A percentile compares a stretch with the other conserved stretches of the same genome.
These are phyloP conservation scores for Blastobotrys elegans DNA, from an alignment of 1,139 yeast genomes.

Conservation along the genomic window DNA sequence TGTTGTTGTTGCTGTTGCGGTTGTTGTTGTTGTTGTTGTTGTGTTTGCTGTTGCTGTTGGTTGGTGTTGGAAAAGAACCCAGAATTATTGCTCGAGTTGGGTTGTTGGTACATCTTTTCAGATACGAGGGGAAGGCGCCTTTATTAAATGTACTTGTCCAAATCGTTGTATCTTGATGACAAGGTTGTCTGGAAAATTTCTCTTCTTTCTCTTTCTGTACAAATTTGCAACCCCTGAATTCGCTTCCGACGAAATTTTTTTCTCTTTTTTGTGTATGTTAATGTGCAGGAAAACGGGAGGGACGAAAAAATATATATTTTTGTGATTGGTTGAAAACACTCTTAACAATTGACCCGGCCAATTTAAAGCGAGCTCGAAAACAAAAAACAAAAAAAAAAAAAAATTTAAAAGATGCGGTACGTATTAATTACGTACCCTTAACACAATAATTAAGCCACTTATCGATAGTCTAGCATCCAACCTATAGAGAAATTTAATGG, in stretches of 20 bases:
- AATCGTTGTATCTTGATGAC: not conserved
- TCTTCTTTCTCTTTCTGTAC: not conserved
- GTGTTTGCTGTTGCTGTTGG: conserved; percentile 12
- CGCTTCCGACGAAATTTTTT: not conserved
- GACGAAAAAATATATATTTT: not conserved
- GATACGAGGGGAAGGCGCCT: not conserved
- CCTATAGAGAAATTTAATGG: no score
- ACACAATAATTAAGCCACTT: no score
- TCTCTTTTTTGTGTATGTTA: not conserved
- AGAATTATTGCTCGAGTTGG: conserved; percentile 20
- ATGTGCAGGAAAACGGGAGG: not conserved
- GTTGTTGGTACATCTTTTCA: conserved; percentile 13
- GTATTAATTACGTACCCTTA: no score
- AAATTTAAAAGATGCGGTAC: no score
- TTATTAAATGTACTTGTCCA: not conserved
- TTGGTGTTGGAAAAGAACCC: conserved; percentile 20
- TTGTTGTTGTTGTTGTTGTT: conserved; percentile 5
- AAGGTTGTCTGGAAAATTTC: not conserved
- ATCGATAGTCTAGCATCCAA: no score
- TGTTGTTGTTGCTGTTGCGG: no score
- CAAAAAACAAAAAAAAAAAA: not conserved
- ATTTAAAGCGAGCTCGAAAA: not conserved
- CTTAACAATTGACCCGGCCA: not conserved
- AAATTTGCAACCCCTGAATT: conserved; percentile 3
- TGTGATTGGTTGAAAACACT: not conserved